A percentile compares a stretch with the other conserved stretches of the same genome.
These are phyloP conservation scores for Trichoderma breve DNA, from an alignment of 2,329 filamentous ascomycete species.

Conservation along the genomic window DNA sequence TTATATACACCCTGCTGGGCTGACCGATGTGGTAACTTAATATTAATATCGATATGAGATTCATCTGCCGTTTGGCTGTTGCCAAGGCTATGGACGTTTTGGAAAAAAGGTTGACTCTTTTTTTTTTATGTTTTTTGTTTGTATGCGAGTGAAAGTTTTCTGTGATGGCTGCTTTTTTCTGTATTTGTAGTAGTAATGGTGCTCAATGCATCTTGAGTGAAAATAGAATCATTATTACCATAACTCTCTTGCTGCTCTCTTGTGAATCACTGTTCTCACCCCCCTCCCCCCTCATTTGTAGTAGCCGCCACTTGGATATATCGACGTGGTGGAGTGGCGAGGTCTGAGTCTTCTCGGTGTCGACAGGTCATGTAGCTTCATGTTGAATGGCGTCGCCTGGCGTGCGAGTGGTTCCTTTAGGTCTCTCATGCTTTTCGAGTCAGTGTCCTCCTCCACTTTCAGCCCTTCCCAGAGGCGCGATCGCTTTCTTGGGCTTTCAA, in stretches of 20 bases:
- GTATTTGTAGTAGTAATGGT: not conserved
- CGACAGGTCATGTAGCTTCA: no score
- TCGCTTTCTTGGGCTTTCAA: no score
- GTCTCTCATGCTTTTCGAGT: no score
- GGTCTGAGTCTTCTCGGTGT: no score
- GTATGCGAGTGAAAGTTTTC: not conserved
- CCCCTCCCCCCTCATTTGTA: no score
- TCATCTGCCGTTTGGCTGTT: slow-evolving; percentile 12
- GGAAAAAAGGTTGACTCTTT: not conserved
- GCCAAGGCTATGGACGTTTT: slow-evolving; percentile 14
- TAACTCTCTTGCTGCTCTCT: not conserved
- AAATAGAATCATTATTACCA: not conserved
- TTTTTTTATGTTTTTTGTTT: not conserved
- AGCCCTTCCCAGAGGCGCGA: no score
- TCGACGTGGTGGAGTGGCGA: no score
- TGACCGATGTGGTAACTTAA: slow-evolving; percentile 16
- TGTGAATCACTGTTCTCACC: not conserved
- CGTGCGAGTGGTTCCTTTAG: no score
- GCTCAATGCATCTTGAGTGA: not conserved
- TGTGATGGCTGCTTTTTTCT: not conserved
- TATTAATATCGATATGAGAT: slow-evolving; percentile 18
- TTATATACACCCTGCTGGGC: not conserved
- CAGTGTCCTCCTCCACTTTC: no score
- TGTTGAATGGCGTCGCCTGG: no score
- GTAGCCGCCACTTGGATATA: no score